These are phyloP conservation scores for Acrodontium crateriforme DNA, from an alignment of 2,329 filamentous ascomycete species.

Conservation along the genomic window DNA sequence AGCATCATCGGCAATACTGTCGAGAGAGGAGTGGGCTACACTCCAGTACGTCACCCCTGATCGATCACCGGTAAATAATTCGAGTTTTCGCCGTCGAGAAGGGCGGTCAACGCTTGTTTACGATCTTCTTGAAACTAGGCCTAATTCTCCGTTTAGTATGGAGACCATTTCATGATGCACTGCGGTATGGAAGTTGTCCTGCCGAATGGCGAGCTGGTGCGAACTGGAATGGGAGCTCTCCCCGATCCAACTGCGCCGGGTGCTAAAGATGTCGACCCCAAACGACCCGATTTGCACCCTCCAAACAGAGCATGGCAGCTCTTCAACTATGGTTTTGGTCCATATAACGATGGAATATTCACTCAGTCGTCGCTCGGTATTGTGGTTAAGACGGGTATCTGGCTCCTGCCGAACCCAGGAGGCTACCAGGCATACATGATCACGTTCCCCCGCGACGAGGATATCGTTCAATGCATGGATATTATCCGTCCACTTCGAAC, in stretches of 20 bases:
- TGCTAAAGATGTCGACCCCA: too few species aligned
- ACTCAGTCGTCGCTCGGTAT: constrained; percentile 24
- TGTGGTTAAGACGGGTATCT: constrained; percentile 38
- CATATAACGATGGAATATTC: constrained; percentile 25
- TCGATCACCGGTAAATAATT: too few species aligned
- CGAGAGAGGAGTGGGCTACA: constrained; percentile 31
- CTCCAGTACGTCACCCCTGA: too few species aligned
- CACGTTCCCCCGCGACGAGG: constrained; percentile 2
- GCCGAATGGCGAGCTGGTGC: constrained; percentile 24
- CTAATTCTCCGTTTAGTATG: too few species aligned
- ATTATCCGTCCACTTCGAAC: constrained; percentile 3
- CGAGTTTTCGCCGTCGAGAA: too few species aligned
- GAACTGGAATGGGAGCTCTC: constrained; percentile 30
- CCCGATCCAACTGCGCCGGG: constrained; percentile 16
- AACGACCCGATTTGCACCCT: constrained; percentile 10
- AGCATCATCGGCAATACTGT: constrained; percentile 37
- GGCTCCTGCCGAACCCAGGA: constrained; percentile 42
- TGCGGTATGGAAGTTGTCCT: constrained; percentile 32
- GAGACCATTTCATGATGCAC: constrained; percentile 33
- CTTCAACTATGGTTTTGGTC: constrained; percentile 25
- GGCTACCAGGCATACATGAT: constrained; percentile 7
- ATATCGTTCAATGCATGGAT: constrained; percentile 2
- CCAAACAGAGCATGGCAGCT: constrained; percentile 14
- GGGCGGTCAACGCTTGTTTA: too few species aligned
- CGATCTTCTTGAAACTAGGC: too few species aligned